Conservation (phyloP, 2,329 filamentous ascomycete genomes). For the Penicillium sp. region DNA sequence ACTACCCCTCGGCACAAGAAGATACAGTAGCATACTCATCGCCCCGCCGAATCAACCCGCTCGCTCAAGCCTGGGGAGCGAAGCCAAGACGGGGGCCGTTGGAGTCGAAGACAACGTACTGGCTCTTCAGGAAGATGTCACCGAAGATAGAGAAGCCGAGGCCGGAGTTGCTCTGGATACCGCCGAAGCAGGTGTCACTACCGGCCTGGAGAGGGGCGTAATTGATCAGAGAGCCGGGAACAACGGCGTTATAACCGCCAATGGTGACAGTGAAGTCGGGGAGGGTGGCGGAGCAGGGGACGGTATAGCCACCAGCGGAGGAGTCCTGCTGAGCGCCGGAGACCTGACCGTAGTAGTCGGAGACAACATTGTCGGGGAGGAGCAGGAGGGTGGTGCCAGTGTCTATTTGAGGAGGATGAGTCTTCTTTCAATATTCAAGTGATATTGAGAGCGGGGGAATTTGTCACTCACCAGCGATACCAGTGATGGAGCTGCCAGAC, state of each 20-base stretch:
- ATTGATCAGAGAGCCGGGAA: slow-evolving; percentile 61
- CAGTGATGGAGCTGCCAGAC: slow-evolving; percentile 47
- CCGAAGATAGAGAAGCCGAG: slow-evolving; percentile 71
- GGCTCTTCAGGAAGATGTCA: slow-evolving; percentile 76
- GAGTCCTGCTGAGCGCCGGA: slow-evolving; percentile 54
- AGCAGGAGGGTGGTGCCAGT: slow-evolving; percentile 71
- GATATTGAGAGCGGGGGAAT: too few relatives aligned
- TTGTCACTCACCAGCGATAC: slow-evolving; percentile 55
- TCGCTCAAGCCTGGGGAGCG: slow-evolving; percentile 44
- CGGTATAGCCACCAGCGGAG: slow-evolving; percentile 58
- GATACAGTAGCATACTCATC: neutral
- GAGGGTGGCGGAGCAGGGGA: slow-evolving; percentile 55
- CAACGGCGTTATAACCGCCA: slow-evolving; percentile 52
- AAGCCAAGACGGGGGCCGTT: slow-evolving; percentile 54
- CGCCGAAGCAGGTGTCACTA: slow-evolving; percentile 68
- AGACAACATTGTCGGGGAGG: slow-evolving; percentile 57
- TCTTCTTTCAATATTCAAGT: neutral
- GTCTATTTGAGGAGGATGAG: slow-evolving; percentile 46
- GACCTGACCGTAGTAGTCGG: slow-evolving; percentile 64
- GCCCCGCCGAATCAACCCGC: neutral
- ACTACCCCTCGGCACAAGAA: neutral
- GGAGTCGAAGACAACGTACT: slow-evolving; percentile 73
- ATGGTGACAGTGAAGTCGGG: slow-evolving; percentile 60
- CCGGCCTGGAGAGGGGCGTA: slow-evolving; percentile 50
- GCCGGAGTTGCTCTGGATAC: slow-evolving; percentile 67